Percentiles rank a stretch among this genome's conserved stretches.
phyloP scores from a whole-genome alignment of 257 asterid genomes.

The Datura wrightii region DNA sequence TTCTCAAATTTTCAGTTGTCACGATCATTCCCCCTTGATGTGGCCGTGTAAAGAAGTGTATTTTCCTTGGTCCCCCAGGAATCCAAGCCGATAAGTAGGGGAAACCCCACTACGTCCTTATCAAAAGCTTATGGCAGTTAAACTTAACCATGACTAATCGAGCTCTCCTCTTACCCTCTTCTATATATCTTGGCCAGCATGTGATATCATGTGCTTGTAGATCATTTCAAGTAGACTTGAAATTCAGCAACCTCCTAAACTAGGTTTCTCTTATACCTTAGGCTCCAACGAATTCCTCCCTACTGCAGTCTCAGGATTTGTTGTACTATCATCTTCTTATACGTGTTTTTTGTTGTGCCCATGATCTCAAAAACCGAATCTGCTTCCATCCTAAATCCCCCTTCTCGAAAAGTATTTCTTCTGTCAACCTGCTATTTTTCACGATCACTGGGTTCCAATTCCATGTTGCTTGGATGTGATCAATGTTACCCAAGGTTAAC shows the following conservation, averaged over 20 bases:
- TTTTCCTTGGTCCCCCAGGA: too few relatives aligned
- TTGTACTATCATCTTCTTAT: background rate
- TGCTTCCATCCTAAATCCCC: background rate
- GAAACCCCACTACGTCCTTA: background rate
- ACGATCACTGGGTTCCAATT: too few relatives aligned
- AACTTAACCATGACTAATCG: background rate
- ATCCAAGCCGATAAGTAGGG: background rate
- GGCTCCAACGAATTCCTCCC: background rate
- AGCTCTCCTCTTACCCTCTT: background rate
- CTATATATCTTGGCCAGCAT: background rate
- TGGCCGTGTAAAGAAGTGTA: background rate
- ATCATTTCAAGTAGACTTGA: background rate
- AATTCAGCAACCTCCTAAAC: background rate
- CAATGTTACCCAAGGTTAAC: background rate
- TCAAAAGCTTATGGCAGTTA: background rate
- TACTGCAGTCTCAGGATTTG: background rate
- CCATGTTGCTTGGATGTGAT: background rate
- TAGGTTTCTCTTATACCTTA: background rate
- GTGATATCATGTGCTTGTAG: background rate
- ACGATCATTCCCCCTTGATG: background rate
- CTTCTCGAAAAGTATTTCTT: background rate
- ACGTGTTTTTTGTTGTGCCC: background rate
- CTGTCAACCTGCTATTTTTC: background rate
- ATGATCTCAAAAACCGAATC: background rate
- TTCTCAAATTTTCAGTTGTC: background rate